Conservation (phyloP, 2,329 filamentous ascomycete genomes). For the Colletotrichum chlorophyti region DNA sequence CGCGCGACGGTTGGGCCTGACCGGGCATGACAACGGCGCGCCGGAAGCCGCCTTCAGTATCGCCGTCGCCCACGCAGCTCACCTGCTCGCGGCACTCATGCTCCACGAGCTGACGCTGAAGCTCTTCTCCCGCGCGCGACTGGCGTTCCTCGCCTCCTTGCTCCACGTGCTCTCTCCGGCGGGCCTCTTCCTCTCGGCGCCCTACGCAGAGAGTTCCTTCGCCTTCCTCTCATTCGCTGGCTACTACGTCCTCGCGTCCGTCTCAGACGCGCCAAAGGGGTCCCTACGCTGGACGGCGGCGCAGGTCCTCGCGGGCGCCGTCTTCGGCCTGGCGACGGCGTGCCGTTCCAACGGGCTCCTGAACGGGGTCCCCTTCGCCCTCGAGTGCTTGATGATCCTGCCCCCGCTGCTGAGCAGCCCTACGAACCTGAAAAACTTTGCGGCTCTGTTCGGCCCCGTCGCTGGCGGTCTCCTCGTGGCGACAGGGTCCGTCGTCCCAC, state of each 20-base stretch:
- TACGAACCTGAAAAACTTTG: slow-evolving; percentile 46
- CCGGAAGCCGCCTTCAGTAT: slow-evolving; percentile 65
- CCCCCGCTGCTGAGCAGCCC: slow-evolving; percentile 45
- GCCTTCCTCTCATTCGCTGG: slow-evolving; percentile 79
- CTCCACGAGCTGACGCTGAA: slow-evolving; percentile 71
- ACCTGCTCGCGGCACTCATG: slow-evolving; percentile 76
- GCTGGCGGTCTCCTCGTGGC: slow-evolving; percentile 73
- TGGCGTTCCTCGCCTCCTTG: slow-evolving; percentile 72
- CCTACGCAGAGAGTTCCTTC: slow-evolving; percentile 83
- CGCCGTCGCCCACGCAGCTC: slow-evolving; percentile 72
- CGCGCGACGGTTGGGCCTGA: slow-evolving; percentile 35
- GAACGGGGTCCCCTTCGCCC: slow-evolving; percentile 78
- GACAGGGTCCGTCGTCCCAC: slow-evolving; percentile 73
- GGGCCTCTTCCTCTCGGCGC: slow-evolving; percentile 86
- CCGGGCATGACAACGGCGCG: slow-evolving; percentile 23
- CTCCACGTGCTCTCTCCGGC: slow-evolving; percentile 88
- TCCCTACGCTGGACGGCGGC: slow-evolving; percentile 50
- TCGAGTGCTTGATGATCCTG: slow-evolving; percentile 57
- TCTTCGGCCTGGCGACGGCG: slow-evolving; percentile 75
- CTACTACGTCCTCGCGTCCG: slow-evolving; percentile 70
- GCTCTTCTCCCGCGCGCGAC: slow-evolving; percentile 56
- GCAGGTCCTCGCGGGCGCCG: slow-evolving; percentile 67
- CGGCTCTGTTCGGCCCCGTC: slow-evolving; percentile 62
- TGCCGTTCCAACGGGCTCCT: slow-evolving; percentile 88
- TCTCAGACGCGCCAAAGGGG: slow-evolving; percentile 44